Percentiles rank a stretch among this genome's conserved stretches.
Conservation (phyloP, 2,329 filamentous ascomycete species). For the Trichoderma sp. region DNA sequence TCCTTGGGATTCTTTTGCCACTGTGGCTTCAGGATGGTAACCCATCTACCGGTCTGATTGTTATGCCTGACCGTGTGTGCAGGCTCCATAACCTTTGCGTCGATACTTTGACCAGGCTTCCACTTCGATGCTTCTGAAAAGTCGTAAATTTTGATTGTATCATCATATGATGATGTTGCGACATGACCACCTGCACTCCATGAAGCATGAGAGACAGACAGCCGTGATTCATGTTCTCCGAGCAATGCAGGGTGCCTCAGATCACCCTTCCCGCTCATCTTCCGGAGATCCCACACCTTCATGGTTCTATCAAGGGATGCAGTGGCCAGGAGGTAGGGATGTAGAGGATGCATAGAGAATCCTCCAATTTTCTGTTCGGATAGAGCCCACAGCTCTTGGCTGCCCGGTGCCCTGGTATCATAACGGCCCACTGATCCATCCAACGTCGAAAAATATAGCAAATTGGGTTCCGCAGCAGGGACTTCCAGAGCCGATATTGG, state of each 20-base stretch:
- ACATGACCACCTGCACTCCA: slow-evolving; percentile 85
- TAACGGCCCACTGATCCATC: slow-evolving; percentile 78
- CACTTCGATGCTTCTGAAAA: slow-evolving; percentile 64
- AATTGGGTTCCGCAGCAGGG: slow-evolving; percentile 66
- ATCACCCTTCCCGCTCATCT: slow-evolving; percentile 66
- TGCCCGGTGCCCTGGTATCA: slow-evolving; percentile 66
- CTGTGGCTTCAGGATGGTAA: slow-evolving; percentile 78
- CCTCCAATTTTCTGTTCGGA: slow-evolving; percentile 95
- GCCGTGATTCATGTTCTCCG: slow-evolving; percentile 76
- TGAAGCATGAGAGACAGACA: slow-evolving; percentile 90
- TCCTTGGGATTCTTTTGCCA: slow-evolving; percentile 84
- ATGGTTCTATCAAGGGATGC: slow-evolving; percentile 87
- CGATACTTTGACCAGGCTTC: slow-evolving; percentile 59
- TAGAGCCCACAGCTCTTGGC: slow-evolving; percentile 69
- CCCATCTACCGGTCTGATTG: slow-evolving; percentile 94
- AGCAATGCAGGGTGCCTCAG: slow-evolving; percentile 66
- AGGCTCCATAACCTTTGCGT: slow-evolving; percentile 67
- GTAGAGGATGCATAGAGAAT: slow-evolving; percentile 78
- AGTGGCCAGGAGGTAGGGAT: slow-evolving; percentile 82
- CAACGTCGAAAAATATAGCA: slow-evolving; percentile 85
- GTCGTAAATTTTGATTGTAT: slow-evolving; percentile 90
- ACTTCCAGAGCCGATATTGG: slow-evolving; percentile 86
- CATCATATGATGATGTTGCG: slow-evolving; percentile 91
- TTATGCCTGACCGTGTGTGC: slow-evolving; percentile 75
- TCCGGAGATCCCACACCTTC: slow-evolving; percentile 90